Evolutionary conservation across 2,329 filamentous ascomycete species (phyloP).

Genomic region (Diaporthe capsici): DNA sequence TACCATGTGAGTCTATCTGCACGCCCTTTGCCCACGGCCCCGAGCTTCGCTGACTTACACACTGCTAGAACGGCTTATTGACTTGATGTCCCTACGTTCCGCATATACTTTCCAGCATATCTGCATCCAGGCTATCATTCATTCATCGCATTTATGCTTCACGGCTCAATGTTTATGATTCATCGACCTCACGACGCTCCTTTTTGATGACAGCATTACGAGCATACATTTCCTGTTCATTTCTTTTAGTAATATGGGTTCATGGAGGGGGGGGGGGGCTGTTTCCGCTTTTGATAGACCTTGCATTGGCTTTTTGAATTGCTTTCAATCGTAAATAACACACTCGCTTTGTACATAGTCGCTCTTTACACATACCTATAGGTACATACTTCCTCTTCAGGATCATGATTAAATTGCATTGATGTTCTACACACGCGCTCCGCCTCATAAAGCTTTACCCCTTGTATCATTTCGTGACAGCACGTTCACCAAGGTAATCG

Average conservation of each 20-base stretch:
- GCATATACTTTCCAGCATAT: background rate
- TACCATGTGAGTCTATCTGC: background rate
- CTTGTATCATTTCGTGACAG: background rate
- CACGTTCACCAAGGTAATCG: background rate
- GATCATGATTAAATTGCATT: background rate
- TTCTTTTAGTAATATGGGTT: too few relatives aligned
- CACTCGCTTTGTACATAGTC: slow-evolving; percentile 20
- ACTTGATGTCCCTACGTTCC: background rate
- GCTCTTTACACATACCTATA: slow-evolving; percentile 1
- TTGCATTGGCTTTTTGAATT: background rate
- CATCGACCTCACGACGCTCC: background rate
- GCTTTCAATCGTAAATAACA: background rate
- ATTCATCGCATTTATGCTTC: background rate
- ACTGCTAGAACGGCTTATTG: background rate
- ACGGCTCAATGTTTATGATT: background rate
- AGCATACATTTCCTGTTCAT: background rate
- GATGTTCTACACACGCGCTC: background rate
- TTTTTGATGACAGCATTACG: background rate
- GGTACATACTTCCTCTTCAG: background rate
- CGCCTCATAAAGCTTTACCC: background rate
- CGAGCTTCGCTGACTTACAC: background rate
- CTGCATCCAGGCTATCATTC: background rate
- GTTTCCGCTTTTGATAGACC: background rate
- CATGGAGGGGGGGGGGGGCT: too few relatives aligned
- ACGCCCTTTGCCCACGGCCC: background rate